Conservation (phyloP, 2,329 filamentous ascomycete genomes). For the Blastomyces silverae region DNA sequence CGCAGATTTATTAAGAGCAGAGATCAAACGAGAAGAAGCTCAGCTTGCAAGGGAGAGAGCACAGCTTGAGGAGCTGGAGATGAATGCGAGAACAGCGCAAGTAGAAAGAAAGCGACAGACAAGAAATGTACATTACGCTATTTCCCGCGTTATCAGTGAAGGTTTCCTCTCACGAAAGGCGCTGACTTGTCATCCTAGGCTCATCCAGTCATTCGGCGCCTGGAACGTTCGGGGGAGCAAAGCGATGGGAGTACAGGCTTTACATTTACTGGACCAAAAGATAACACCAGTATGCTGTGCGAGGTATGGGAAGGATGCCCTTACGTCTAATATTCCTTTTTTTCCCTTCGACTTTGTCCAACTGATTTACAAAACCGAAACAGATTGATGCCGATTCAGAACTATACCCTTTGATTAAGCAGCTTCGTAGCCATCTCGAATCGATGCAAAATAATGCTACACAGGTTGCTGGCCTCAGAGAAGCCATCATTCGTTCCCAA, state of each 20-base stretch:
- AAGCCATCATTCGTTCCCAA: slow-evolving; percentile 34
- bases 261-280: slow-evolving; percentile 26
- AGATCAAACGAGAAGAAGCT: slow-evolving; percentile 40
- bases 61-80: slow-evolving; percentile 39
- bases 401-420: slow-evolving; percentile 33
- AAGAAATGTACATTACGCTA: slow-evolving; percentile 32
- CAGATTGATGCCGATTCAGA: slow-evolving; percentile 33
- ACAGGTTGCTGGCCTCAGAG: slow-evolving; percentile 33
- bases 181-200: slow-evolving; percentile 26
- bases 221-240: slow-evolving; percentile 26
- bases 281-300: slow-evolving; percentile 28
- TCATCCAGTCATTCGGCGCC: slow-evolving; percentile 36
- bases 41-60: slow-evolving; percentile 38
- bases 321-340: neutral
- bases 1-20: slow-evolving; percentile 36
- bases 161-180: slow-evolving; percentile 5
- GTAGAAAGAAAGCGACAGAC: slow-evolving; percentile 36
- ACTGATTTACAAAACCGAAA: slow-evolving; percentile 25
- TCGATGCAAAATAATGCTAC: slow-evolving; percentile 41
- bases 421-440: slow-evolving; percentile 39
- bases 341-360: slow-evolving; percentile 2
- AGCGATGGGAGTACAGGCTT: slow-evolving; percentile 26
- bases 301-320: slow-evolving; percentile 27
- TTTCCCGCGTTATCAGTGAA: too few species aligned
- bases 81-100: slow-evolving; percentile 38